Evolutionary conservation across 2,329 filamentous ascomycete species (phyloP), one percentile per base, ranked within the genome.

Genomic region (Xylariaceae sp.): DNA sequence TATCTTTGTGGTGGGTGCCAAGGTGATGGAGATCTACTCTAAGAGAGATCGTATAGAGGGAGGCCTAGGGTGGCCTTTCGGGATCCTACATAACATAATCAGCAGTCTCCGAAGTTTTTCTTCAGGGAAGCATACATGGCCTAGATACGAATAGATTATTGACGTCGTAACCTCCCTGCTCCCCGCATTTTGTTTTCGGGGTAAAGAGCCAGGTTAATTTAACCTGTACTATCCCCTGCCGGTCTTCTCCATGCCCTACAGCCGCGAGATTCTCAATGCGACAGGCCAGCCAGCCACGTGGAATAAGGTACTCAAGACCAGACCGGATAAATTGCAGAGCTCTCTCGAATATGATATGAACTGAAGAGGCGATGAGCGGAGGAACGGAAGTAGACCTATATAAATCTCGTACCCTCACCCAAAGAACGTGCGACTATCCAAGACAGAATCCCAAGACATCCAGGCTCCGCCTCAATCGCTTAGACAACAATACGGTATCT

Each of bases 311-410:
- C 23, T 21, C 44, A 45, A 45, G 26, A n/a, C 21, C 10, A 46
- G 7, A 7, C 37, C 46, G 46, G 37, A 4, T n/a, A 48, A 48
- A 48, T 48, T 20, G 37, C 46, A 26, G 37, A 18, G 6, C 7
- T 9, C 46, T 40, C 12, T 23, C 19, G 19, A 40, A 48, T 9
- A 16, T 2, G 44, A 12, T 7, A n/a, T 16, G 16, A 46, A 6
- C 44, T 40, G n/a, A 16, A 29, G 9, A 48, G 26, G 32, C 37
- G 10, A 21, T 12, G 4, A 10, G 19, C 46, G 46, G 46, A 48
- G 32, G 40, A 48, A 42, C 37, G 46, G 46, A 48, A 48, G 42
- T 26, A n/a, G 20, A 42, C 12, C n/a, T 41, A 48, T 42, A 48
- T 48, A 48, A 41, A 20, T 21, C 14, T 48, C 3, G 37, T 20